Base-by-base conservation (phyloP, 345 rosid species). In the Murraya paniculata region DNA sequence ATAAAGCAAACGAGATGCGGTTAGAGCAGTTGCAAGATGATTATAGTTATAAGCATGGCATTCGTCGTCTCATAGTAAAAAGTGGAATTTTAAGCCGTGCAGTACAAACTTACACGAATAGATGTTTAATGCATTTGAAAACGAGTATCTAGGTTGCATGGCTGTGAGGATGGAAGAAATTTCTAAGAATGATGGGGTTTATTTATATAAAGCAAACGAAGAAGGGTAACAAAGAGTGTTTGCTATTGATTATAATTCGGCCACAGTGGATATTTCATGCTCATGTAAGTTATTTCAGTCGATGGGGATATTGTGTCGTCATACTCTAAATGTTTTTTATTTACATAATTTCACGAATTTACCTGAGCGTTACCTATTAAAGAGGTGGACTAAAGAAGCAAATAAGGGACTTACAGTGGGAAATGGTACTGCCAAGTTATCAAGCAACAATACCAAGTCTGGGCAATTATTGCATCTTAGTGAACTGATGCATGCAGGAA, bases 331-430 rank as follows among this genome's bases (percentile, higher is more conserved):
- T 9, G 14, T 41, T 41, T 41, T 41, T 41, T 9, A 41, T 41
- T 41, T 41, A 41, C 14, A 41, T 10, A 41, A 41, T 41, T 41
- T 41, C 48, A 41, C 1, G 4, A 41, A 41, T 14, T 3, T 41
- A 41, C 48, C 4, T 9, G 0, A 41, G 4, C 4, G 14, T 41
- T 10, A 41, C 48, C 10, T 41, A 41, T 41, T 41, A 10, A 41
- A 41, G 14, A 41, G 48, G 1, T 41, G 14, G 16, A 41, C 48
- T 10, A 41, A 41, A 41, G 4, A 41, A 41, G 13, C 48, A 10
- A 41, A 41, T 0, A 41, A 41, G 0, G 14, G 59, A 5, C 9
- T 55, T 55, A 0, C 19, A 0, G 0, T 5, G 11, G 59, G 59
- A 56, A 22, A 56, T 7, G 0, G 24, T 7, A 56, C 48, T 10